phyloP scores from a whole-genome alignment of 2,329 filamentous ascomycete genomes.

The Aspergillus pseudoglaucus region DNA sequence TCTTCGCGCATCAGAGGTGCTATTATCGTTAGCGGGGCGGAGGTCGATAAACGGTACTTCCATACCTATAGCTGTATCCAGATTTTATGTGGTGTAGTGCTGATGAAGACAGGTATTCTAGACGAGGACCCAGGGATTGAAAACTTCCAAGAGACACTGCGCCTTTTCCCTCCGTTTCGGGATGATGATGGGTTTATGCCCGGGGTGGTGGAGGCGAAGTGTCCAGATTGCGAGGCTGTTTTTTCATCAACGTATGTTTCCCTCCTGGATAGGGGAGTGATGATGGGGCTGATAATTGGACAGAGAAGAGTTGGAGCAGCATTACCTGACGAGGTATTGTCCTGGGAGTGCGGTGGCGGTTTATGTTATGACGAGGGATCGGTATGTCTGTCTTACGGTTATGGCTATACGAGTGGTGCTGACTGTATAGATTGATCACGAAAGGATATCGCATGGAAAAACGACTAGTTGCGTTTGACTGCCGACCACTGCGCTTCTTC shows the following conservation, averaged over 20 bases:
- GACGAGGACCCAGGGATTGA: conserved; percentile 13
- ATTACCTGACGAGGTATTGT: conserved; percentile 24
- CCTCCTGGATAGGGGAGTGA: not conserved
- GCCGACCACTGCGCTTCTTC: conserved; percentile 19
- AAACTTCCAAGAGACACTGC: conserved; percentile 21
- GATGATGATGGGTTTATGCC: conserved; percentile 17
- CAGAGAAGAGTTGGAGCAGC: conserved; percentile 21
- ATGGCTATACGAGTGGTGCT: not conserved
- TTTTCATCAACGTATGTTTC: conserved; percentile 22
- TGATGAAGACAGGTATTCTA: conserved; percentile 2
- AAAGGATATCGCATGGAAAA: conserved; percentile 28
- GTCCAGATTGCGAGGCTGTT: conserved; percentile 24
- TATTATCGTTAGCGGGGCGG: conserved; percentile 14
- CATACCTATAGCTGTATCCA: not conserved
- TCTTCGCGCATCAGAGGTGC: conserved; percentile 17
- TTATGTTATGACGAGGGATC: conserved; percentile 27
- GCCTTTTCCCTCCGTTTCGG: conserved; percentile 20
- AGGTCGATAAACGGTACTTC: not conserved
- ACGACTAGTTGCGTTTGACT: conserved; percentile 19
- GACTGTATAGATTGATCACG: conserved; percentile 20
- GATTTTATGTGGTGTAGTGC: not conserved
- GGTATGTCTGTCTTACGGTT: conserved; percentile 10
- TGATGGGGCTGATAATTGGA: not conserved
- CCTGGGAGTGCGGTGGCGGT: conserved; percentile 22
- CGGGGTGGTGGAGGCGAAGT: conserved; percentile 16